Evolutionary conservation across 352 stramenopile species (phyloP).

Genomic region (Phytophthora fragariaefolia): DNA sequence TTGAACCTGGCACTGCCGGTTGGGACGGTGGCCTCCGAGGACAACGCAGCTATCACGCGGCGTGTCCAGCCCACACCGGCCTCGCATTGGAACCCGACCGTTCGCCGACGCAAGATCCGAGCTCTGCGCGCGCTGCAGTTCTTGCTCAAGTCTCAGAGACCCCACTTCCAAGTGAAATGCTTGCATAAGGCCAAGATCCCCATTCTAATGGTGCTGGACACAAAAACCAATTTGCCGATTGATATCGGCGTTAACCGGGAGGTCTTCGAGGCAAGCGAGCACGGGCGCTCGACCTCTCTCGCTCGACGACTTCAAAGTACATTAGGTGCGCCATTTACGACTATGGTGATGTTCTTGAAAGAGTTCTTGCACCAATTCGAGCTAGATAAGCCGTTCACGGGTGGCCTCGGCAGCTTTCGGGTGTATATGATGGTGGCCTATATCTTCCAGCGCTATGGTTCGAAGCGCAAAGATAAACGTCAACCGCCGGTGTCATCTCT

Average conservation of each 20-base stretch:
- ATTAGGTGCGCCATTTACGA: constrained; percentile 55
- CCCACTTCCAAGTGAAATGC: constrained; percentile 66
- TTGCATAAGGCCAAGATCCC: constrained; percentile 77
- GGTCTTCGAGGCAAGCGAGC: constrained; percentile 60
- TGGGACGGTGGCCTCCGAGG: constrained; percentile 19
- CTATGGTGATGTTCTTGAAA: constrained; percentile 73
- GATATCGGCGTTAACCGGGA: constrained; percentile 77
- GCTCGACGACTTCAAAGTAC: constrained; percentile 51
- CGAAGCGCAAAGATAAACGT: constrained; percentile 23
- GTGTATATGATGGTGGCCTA: constrained; percentile 85
- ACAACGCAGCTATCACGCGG: constrained; percentile 37
- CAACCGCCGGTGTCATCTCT: constrained; percentile 32
- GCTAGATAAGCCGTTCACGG: constrained; percentile 82
- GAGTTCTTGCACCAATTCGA: constrained; percentile 83
- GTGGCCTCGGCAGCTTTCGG: constrained; percentile 77
- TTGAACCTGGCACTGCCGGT: constrained; percentile 60
- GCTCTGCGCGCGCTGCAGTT: constrained; percentile 62
- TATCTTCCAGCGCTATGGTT: constrained; percentile 46
- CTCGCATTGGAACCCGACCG: constrained; percentile 77
- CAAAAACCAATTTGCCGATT: constrained; percentile 55
- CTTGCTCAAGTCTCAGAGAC: constrained; percentile 54
- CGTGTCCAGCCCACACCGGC: constrained; percentile 43
- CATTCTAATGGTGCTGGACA: constrained; percentile 74
- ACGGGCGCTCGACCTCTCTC: constrained; percentile 68
- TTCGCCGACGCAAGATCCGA: constrained; percentile 64